These are phyloP conservation scores for Zygotorulaspora florentina DNA, from an alignment of 805 yeast genomes.

Conservation along the genomic window DNA sequence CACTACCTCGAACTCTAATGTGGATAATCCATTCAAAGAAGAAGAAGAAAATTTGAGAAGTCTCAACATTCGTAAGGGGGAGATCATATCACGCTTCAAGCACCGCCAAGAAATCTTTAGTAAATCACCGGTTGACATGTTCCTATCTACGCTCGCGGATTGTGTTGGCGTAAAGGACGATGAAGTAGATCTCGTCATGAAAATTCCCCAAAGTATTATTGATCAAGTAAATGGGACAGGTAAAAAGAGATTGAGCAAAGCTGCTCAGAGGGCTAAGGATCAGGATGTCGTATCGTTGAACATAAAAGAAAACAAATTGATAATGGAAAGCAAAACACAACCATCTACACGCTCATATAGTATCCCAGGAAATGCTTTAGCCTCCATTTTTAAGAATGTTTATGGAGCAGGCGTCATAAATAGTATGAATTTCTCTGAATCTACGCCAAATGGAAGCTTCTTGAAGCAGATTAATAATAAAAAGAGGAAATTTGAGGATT, in stretches of 20 bases:
- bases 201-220: constrained; percentile 25
- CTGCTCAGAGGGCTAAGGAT: constrained; percentile 32
- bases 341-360: constrained; percentile 13
- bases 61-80: constrained; percentile 29
- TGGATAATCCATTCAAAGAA: constrained; percentile 27
- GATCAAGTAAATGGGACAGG: constrained; percentile 35
- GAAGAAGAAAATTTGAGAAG: constrained; percentile 32
- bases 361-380: constrained; percentile 22
- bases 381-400: constrained; percentile 23
- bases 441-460: constrained; percentile 4
- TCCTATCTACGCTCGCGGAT: constrained; percentile 33
- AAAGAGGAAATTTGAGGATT: constrained; percentile 30
- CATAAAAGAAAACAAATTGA: constrained; percentile 25
- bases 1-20: constrained; percentile 7
- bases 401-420: constrained; percentile 19
- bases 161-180: constrained; percentile 31
- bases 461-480: constrained; percentile 9
- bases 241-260: constrained; percentile 31
- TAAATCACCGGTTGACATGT: constrained; percentile 31
- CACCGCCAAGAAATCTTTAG: constrained; percentile 34
- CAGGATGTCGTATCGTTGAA: constrained; percentile 28
- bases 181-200: constrained; percentile 23
- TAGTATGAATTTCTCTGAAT: constrained; percentile 16
- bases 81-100: constrained; percentile 32
- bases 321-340: constrained; percentile 28